These are phyloP conservation scores for Pyricularia grisea DNA, from an alignment of 2,329 filamentous ascomycete species.

Conservation along the genomic window DNA sequence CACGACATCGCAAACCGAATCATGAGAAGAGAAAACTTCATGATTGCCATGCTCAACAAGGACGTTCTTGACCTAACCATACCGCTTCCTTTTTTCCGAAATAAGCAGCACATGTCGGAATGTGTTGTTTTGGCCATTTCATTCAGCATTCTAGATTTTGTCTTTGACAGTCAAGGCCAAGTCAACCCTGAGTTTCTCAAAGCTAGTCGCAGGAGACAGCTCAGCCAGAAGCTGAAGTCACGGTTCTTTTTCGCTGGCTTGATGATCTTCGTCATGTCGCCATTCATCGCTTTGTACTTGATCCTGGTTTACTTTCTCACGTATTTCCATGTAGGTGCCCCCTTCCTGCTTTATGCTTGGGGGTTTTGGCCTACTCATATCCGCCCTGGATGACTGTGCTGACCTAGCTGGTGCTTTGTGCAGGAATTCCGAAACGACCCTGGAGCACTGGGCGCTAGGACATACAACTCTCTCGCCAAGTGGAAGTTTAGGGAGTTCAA, in stretches of 20 bases:
- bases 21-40: slow-evolving; percentile 94
- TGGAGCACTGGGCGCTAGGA: slow-evolving; percentile 72
- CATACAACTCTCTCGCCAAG: slow-evolving; percentile 87
- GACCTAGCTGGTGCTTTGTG: slow-evolving; percentile 5
- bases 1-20: slow-evolving; percentile 94
- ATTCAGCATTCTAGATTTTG: slow-evolving; percentile 83
- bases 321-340: slow-evolving; percentile 69
- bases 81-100: slow-evolving; percentile 72
- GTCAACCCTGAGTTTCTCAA: slow-evolving; percentile 80
- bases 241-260: slow-evolving; percentile 77
- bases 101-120: slow-evolving; percentile 75
- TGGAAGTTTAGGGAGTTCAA: slow-evolving; percentile 99
- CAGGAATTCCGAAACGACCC: slow-evolving; percentile 95
- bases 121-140: slow-evolving; percentile 90
- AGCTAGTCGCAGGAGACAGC: slow-evolving; percentile 65
- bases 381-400: slow-evolving; percentile 6
- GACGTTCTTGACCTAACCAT: slow-evolving; percentile 83
- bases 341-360: not conserved
- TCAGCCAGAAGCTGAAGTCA: slow-evolving; percentile 69
- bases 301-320: slow-evolving; percentile 86
- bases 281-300: slow-evolving; percentile 79
- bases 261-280: slow-evolving; percentile 78
- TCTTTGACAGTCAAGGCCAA: slow-evolving; percentile 84
- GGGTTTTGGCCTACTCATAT: not conserved
- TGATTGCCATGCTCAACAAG: slow-evolving; percentile 96